phyloP scores from a whole-genome alignment of 208 protist genomes.

The Herpetomonas samuelpessoai region DNA sequence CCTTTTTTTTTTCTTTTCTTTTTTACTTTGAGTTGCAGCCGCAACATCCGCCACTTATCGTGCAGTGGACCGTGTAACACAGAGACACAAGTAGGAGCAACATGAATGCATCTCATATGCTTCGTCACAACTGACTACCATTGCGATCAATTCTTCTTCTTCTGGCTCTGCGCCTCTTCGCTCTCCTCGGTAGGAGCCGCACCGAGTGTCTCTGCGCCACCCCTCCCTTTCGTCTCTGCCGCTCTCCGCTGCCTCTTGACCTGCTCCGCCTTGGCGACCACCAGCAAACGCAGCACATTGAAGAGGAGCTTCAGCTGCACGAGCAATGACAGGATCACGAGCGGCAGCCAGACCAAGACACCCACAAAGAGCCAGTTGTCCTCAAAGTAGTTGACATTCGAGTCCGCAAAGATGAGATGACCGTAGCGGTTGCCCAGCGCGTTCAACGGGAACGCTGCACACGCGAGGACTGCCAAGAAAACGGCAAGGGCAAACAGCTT shows the following conservation, averaged over 20 bases:
- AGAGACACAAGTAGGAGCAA: constrained; percentile 8
- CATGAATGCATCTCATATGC: too few relatives aligned
- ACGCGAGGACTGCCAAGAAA: constrained; percentile 30
- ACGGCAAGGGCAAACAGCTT: constrained; percentile 35
- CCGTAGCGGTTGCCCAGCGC: constrained; percentile 25
- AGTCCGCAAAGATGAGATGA: constrained; percentile 33
- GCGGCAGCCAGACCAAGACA: constrained; percentile 49
- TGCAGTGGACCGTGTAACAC: too few relatives aligned
- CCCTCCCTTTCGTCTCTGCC: constrained; percentile 3
- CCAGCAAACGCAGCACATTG: not conserved
- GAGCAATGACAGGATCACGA: constrained; percentile 37
- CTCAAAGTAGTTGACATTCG: constrained; percentile 74
- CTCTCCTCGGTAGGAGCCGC: too few relatives aligned
- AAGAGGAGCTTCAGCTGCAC: constrained; percentile 21
- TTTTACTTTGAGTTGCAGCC: too few relatives aligned
- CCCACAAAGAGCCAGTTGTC: constrained; percentile 57
- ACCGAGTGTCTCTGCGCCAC: not conserved
- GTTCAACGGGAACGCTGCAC: constrained; percentile 34
- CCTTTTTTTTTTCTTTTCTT: too few relatives aligned
- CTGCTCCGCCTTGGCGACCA: not conserved
- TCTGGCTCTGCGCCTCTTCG: constrained; percentile 11
- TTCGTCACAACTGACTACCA: too few relatives aligned
- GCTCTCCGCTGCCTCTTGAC: constrained; percentile 9
- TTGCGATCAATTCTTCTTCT: too few relatives aligned
- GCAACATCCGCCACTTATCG: too few relatives aligned